Conservation (phyloP, 176 grass and related monocot genomes). For the Carex kokanica region DNA sequence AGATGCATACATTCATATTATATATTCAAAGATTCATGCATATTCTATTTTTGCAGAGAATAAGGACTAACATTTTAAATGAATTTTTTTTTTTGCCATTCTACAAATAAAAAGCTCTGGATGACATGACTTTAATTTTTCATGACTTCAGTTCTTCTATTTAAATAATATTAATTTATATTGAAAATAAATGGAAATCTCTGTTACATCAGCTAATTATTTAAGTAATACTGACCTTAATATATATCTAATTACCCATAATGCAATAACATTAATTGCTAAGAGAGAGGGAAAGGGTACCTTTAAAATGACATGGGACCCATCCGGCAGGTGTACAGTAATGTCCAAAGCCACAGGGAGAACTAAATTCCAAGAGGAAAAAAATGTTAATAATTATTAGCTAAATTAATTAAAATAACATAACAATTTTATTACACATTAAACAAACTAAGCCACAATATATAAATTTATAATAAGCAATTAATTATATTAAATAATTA, state of each 20-base stretch:
- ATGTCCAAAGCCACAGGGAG: slow-evolving; percentile 89
- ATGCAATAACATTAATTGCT: background rate
- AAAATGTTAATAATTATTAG: background rate
- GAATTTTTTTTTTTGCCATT: too few species aligned
- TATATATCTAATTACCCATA: background rate
- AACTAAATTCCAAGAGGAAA: slow-evolving; percentile 41
- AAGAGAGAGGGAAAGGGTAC: slow-evolving; percentile 29
- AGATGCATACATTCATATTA: slow-evolving; percentile 2
- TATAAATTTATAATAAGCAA: background rate
- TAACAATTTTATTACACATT: background rate
- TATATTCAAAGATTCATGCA: slow-evolving; percentile 11
- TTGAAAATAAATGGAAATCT: background rate
- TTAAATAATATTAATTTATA: background rate
- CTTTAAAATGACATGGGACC: slow-evolving; percentile 83
- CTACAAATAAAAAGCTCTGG: background rate
- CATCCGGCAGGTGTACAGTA: slow-evolving; percentile 78
- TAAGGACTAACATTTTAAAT: background rate
- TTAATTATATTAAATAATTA: background rate
- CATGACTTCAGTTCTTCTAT: background rate
- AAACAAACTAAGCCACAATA: background rate
- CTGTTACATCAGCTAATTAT: background rate
- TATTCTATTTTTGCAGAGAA: slow-evolving; percentile 3
- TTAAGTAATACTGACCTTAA: background rate
- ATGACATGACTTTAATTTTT: background rate
- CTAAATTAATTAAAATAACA: background rate